Conservation (phyloP, 225 moss, liverwort and hornwort species). For the Sphagnum tenellum region DNA sequence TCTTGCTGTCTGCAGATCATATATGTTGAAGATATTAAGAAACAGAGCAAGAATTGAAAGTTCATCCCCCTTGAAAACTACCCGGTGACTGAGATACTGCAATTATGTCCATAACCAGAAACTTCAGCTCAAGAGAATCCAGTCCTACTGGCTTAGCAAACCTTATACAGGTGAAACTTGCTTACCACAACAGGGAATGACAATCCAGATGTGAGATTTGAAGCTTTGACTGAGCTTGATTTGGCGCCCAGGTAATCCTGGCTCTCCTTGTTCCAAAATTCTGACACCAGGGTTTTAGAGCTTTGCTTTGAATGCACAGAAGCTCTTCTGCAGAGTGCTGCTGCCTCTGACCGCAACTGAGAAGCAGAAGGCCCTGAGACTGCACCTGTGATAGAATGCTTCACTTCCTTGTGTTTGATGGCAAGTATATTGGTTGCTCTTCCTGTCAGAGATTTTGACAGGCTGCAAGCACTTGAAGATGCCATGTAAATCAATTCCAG, state of each 20-base stretch:
- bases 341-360: conserved; percentile 17
- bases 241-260: conserved; percentile 17
- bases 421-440: no score
- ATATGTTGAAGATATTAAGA: not conserved
- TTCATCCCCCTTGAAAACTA: no score
- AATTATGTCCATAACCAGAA: not conserved
- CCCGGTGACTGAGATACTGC: not conserved
- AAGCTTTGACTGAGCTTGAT: conserved; percentile 5
- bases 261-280: conserved; percentile 30
- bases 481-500: no score
- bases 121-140: not conserved
- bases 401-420: no score
- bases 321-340: conserved; percentile 20
- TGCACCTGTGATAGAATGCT: no score
- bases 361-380: conserved; percentile 13
- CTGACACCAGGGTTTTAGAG: conserved; percentile 12
- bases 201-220: conserved; percentile 2
- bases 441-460: no score
- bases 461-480: no score
- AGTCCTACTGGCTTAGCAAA: no score
- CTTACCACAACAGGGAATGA: conserved; percentile 31
- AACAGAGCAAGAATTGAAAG: not conserved
- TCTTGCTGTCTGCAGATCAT: conserved; percentile 49
- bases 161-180: not conserved
- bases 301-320: conserved; percentile 11